Evolutionary conservation across 1,284 basidiomycete genomes (phyloP), one percentile per base, ranked within the genome.

Genomic region (Papiliotrema fonsecae): DNA sequence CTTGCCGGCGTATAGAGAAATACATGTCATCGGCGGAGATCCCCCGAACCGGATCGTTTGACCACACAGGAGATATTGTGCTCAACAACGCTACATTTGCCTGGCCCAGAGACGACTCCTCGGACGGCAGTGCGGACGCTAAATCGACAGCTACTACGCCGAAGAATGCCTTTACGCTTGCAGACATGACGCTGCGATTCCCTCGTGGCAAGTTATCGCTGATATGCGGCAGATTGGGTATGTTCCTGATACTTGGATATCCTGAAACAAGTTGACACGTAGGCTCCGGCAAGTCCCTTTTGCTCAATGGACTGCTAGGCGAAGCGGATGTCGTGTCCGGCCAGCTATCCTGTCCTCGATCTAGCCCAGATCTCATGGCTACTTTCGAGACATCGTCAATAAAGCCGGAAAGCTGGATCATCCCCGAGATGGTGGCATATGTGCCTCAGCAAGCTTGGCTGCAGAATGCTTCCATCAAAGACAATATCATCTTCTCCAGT

Each of bases 401-500:
- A 30, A 71, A 71, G 2, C 61, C 76, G 16, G 80, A 83, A 24
- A 79, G 86, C 26, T 93, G 89, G 90, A 69, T 89, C 37, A 79
- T 91, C 1, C 72, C 79, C 16, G 83, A 84, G 19, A 77, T 88
- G 51, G 65, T 74, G 50, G 92, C 89, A 0, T 97, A 91, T 73
- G 92, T 96, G 11, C 90, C 92, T n/a, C 93, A 97, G 75, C 74
- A 74, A 47, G 75, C 77, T 2, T 75, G 74, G 73, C 78, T 96
- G 30, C 83, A 90, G 49, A 96, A 96, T 66, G 91, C 89, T 0
- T 88, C 87, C 4, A 91, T 97, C 70, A 86, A 85, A 78, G 88
- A 94, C 42, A 97, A 97, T 60, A 94, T 97, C 56, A 72, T 96
- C 21, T 97, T 97, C 73, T 87, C 84, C 50, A 76, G 89, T 22